phyloP scores from a whole-genome alignment of 495 filamentous ascomycete genomes.

The Aspergillus bertholletiae region DNA sequence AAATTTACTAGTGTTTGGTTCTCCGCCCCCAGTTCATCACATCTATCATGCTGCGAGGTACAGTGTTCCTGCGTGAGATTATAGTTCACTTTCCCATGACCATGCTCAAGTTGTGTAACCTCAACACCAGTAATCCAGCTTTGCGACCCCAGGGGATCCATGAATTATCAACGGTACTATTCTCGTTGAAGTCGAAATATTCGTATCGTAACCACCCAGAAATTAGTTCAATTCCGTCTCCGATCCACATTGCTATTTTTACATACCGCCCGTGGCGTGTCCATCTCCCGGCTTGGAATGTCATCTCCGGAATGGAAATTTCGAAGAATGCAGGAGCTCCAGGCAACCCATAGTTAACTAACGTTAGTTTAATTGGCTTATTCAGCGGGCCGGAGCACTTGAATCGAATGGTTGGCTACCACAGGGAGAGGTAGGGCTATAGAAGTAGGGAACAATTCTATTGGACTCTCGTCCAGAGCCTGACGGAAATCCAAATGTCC shows the following conservation, averaged over 20 bases:
- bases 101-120: not conserved
- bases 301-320: not conserved
- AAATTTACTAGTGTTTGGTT: not conserved
- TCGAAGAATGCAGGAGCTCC: constrained; percentile 2
- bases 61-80: not conserved
- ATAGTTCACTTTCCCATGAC: not conserved
- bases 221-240: too few relatives aligned
- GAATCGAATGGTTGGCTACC: not conserved
- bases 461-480: not conserved
- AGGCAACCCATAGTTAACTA: not conserved
- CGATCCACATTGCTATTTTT: not conserved
- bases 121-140: not conserved
- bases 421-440: too few relatives aligned
- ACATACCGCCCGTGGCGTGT: not conserved
- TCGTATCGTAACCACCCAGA: too few relatives aligned
- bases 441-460: not conserved
- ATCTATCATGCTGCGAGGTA: constrained; percentile 4
- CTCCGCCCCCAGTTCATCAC: not conserved
- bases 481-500: not conserved
- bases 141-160: too few relatives aligned
- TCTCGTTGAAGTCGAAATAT: not conserved
- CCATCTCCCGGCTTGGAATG: not conserved
- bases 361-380: not conserved
- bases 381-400: not conserved
- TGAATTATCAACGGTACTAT: not conserved